Evolutionary conservation across 2,329 filamentous ascomycete species (phyloP).

Genomic region (Hypoxylon sp.): DNA sequence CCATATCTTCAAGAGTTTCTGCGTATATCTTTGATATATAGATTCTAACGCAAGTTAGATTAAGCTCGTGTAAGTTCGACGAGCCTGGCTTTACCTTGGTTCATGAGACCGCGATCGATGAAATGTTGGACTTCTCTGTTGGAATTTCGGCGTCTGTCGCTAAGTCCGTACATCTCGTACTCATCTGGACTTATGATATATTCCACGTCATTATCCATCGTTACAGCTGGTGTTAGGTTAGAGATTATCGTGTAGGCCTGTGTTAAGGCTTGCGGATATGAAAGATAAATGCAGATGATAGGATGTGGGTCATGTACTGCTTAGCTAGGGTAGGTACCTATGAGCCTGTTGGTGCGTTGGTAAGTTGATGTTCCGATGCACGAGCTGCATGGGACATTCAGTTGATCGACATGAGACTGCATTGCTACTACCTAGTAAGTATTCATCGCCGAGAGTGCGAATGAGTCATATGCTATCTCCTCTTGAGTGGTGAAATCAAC

Average conservation of each 20-base stretch:
- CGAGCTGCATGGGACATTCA: too few relatives aligned
- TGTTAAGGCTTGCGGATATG: neutral
- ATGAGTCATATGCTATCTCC: too few relatives aligned
- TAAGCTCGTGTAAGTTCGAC: neutral
- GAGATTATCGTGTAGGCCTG: neutral
- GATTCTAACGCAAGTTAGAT: conserved; percentile 16
- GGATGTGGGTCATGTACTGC: too few relatives aligned
- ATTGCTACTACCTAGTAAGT: too few relatives aligned
- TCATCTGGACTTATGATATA: conserved; percentile 23
- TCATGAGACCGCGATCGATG: conserved; percentile 27
- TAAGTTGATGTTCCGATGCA: too few relatives aligned
- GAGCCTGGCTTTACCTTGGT: conserved; percentile 3
- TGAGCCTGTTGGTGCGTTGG: too few relatives aligned
- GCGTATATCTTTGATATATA: conserved; percentile 23
- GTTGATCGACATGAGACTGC: too few relatives aligned
- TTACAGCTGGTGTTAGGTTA: neutral
- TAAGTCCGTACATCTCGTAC: conserved; percentile 21
- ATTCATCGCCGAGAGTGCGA: too few relatives aligned
- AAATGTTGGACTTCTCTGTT: conserved; percentile 20
- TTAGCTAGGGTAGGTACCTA: too few relatives aligned
- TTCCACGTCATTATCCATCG: conserved; percentile 7
- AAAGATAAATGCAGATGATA: neutral
- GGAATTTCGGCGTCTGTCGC: conserved; percentile 2
- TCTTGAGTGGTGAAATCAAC: too few relatives aligned
- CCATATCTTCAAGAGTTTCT: neutral